phyloP scores from a whole-genome alignment of 2,329 filamentous ascomycete species.

The Aspergillus niger region DNA sequence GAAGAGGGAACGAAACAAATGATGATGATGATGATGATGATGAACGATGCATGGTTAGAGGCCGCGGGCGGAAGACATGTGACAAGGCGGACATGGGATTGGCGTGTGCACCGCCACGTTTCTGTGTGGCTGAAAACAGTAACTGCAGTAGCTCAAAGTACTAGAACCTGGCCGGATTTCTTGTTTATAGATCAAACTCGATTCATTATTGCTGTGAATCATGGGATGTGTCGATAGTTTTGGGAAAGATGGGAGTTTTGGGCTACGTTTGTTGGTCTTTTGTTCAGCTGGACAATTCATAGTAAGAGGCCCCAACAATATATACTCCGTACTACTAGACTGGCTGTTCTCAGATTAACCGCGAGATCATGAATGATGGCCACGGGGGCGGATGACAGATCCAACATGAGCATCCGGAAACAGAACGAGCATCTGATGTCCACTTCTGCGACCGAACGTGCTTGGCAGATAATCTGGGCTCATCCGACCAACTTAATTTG shows the following conservation, averaged over 20 bases:
- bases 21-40: not conserved
- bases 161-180: not conserved
- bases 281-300: not conserved
- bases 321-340: not conserved
- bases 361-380: not conserved
- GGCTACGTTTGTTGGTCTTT: not conserved
- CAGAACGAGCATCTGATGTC: not conserved
- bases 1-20: not conserved
- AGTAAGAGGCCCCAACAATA: not conserved
- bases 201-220: too few species aligned
- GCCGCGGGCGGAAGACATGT: slow-evolving; percentile 9
- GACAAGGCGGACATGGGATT: slow-evolving; percentile 2
- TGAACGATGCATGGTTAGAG: not conserved
- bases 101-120: slow-evolving; percentile 12
- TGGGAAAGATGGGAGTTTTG: not conserved
- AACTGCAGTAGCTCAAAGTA: not conserved
- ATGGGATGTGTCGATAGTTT: too few species aligned
- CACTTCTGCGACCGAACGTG: not conserved
- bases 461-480: slow-evolving; percentile 1
- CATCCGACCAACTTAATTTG: slow-evolving; percentile 8
- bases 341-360: not conserved
- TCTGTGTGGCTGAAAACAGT: slow-evolving; percentile 10
- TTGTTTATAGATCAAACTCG: too few species aligned
- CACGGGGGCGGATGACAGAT: slow-evolving; percentile 2
- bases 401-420: not conserved